Base-by-base conservation (phyloP, 2,329 filamentous ascomycete genomes). In the Chalaropsis ovoidea region DNA sequence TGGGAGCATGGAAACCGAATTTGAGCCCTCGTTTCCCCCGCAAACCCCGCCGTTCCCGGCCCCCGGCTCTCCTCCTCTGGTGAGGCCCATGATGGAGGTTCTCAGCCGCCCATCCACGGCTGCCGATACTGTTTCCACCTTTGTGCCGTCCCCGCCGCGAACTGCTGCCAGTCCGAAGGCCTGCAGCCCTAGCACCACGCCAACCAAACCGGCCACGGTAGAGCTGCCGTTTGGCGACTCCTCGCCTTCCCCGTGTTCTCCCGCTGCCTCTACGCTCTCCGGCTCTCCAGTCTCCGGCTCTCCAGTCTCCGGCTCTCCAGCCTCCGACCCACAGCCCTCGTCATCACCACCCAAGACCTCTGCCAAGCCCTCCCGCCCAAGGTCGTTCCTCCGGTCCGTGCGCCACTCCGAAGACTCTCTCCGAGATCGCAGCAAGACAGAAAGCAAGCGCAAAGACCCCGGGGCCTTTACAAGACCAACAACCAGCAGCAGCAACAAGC, bases 51-150 rank as follows among this genome's bases (percentile, higher is more conserved):
- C 22, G n/a, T 27, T 22, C 11, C 22, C 27, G n/a, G 17, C 2
- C 8, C 43, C 27, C n/a, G 45, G 13, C 17, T 31, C 43, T 11
- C 58, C 31, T 11, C 47, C 66, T n/a, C 15, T 63, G 15, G 62
- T 67, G 10, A 60, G 63, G 41, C 66, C 66, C 2, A 67, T 65
- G 35, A 67, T 60, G 13, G 61, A 67, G 42, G 39, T 64, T 2
- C 49, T 67, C 10, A 64, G 61, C 17, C 39, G 65, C n/a, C 65
- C 65, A 2, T 39, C 39, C 11, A 60, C 52, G 15, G 54, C 52
- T 22, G 61, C 27, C 13, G 52, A 61, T 49, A 43, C 61, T 27
- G 49, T 49, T 54, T 67, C 65, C 13, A 67, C 65, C 35, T 22
- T 67, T 27, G 31, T 61, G 22, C 49, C 52, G 2, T 67, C 65